Evolutionary conservation across 129 eudicot species (phyloP), one percentile per base, ranked within the genome.

Genomic region (Saposhnikovia divaricata): DNA sequence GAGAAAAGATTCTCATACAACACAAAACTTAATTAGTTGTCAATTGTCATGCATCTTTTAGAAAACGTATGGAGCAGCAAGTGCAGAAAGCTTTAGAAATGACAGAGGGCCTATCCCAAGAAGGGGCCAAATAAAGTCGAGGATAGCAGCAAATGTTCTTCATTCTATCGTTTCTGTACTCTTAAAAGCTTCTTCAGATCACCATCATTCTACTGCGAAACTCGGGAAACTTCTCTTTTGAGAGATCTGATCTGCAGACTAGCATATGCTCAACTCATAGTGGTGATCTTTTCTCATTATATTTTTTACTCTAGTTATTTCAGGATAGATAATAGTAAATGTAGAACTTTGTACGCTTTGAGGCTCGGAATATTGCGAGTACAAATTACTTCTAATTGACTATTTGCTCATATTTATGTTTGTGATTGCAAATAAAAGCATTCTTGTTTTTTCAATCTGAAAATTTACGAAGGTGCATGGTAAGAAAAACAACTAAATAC

Each of bases 61-160:
- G 48, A 50, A 23, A 74, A 28, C 2, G n/a, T 19, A 21, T 53
- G 63, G 25, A 53, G 38, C 77, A 74, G 59, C 77, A 45, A 14
- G 15, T 74, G 77, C 70, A 78, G 71, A 78, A 72, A 81, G 84
- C 34, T 74, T 14, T 11, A 27, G 44, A 16, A 77, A 76, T 50
- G 76, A 70, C 80, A 82, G 77, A 80, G 80, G 89, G 84, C 83
- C 80, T 3, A 15, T 88, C 34, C 91, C 91, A 6, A 81, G 73
- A 81, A 85, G 96, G 48, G 96, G 96, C 11, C 93, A 86, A 79
- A 81, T 89, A 42, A 91, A 89, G 77, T 77, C 71, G 44, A 86
- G 77, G 79, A 89, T 91, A 34, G 97, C 91, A 40, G 78, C 91
- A 50, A 84, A 70, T 12, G 92, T 85, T 76, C 82, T 89, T 68